Evolutionary conservation across 83 land plant species (phyloP).

Genomic region (Picea mariana): DNA sequence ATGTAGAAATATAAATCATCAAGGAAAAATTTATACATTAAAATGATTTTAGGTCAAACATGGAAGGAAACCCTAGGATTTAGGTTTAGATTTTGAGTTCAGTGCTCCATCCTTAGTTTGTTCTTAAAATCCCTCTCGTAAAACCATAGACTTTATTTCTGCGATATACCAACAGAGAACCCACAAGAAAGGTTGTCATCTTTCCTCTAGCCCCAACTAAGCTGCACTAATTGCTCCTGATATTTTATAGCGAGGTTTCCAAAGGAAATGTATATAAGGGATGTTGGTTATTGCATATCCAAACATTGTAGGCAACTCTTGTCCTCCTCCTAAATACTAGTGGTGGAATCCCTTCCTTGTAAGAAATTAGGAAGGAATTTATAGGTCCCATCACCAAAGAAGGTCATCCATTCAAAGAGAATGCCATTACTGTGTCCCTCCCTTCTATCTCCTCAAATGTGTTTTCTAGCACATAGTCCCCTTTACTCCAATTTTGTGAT

Average conservation of each 20-base stretch:
- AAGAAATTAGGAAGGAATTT: background rate
- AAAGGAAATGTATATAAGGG: slow-evolving; percentile 51
- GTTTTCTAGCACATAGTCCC: slow-evolving; percentile 26
- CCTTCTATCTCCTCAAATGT: slow-evolving; percentile 44
- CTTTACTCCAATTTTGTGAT: background rate
- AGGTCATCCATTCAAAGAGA: slow-evolving; percentile 11
- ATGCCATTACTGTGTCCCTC: slow-evolving; percentile 15
- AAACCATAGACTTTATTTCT: slow-evolving; percentile 3
- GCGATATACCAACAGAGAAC: slow-evolving; percentile 25
- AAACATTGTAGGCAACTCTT: slow-evolving; percentile 36
- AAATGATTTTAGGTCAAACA: too few relatives aligned
- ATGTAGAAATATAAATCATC: too few relatives aligned
- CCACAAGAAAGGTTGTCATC: slow-evolving; percentile 28
- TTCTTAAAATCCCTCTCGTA: background rate
- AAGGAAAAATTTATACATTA: too few relatives aligned
- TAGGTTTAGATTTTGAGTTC: too few relatives aligned
- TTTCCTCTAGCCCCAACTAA: slow-evolving; percentile 38
- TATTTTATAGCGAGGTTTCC: slow-evolving; percentile 47
- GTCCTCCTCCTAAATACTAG: slow-evolving; percentile 26
- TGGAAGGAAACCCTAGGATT: too few relatives aligned
- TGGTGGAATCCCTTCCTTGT: background rate
- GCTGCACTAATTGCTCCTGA: slow-evolving; percentile 31
- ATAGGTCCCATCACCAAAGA: slow-evolving; percentile 41
- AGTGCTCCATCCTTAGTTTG: too few relatives aligned
- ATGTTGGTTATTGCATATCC: slow-evolving; percentile 37